phyloP scores from a whole-genome alignment of 1,139 yeast species.

The Citeromyces hawaiiensis region DNA sequence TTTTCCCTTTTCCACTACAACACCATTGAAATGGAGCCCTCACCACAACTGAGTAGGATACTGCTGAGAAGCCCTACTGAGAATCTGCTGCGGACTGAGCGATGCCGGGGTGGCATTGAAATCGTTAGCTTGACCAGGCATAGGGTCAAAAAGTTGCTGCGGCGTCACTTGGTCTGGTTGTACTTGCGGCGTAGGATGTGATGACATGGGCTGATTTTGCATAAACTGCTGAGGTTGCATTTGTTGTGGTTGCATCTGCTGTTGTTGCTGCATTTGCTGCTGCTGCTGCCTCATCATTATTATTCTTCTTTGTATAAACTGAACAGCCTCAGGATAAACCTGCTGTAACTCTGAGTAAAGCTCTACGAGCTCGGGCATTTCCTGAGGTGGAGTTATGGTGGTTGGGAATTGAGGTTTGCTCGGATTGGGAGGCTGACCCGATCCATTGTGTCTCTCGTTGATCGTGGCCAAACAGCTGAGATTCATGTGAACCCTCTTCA shows the following conservation, averaged over 20 bases:
- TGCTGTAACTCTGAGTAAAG: conserved; percentile 34
- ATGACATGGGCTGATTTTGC: neutral
- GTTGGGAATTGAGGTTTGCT: conserved; percentile 27
- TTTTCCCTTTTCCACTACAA: no score
- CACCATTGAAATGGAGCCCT: neutral
- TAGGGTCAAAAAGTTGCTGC: neutral
- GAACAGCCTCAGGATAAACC: conserved; percentile 41
- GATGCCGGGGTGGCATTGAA: neutral
- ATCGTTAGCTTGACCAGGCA: neutral
- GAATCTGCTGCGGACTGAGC: neutral
- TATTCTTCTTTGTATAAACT: conserved; percentile 30
- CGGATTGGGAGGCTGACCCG: conserved; percentile 11
- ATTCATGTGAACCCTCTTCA: conserved; percentile 40
- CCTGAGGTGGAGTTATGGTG: conserved; percentile 39
- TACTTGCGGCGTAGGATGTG: neutral
- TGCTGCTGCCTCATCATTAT: conserved; percentile 25
- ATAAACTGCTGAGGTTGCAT: neutral
- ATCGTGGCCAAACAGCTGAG: conserved; percentile 36
- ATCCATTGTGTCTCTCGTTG: conserved; percentile 32
- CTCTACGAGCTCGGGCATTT: conserved; percentile 37
- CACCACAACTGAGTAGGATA: neutral
- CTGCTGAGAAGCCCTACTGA: neutral
- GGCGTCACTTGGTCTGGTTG: neutral
- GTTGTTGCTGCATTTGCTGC: conserved; percentile 8
- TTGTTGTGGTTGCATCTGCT: conserved; percentile 7